Conservation (phyloP, 257 asterid species). For the Fraxinus pennsylvanica region DNA sequence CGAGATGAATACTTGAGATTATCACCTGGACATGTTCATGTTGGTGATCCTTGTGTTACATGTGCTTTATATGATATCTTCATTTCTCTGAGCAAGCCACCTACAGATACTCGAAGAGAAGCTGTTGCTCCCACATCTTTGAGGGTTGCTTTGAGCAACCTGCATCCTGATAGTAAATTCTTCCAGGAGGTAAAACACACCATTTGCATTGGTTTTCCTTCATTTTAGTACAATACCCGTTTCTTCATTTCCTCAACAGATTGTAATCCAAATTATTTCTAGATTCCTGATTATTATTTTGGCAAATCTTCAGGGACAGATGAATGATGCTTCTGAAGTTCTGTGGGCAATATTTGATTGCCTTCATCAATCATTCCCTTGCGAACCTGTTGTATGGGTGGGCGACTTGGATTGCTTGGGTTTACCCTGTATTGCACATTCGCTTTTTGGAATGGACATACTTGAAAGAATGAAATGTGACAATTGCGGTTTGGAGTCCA, state of each 20-base stretch:
- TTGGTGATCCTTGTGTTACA: not conserved
- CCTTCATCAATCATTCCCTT: not conserved
- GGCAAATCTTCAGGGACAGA: not conserved
- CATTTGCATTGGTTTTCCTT: not conserved
- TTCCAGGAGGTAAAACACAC: not conserved
- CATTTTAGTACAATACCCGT: not conserved
- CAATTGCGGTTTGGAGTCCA: not conserved
- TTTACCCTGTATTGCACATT: not conserved
- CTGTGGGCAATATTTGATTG: not conserved
- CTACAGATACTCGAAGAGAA: not conserved
- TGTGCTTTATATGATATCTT: not conserved
- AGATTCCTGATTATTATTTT: not conserved
- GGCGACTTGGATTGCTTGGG: not conserved
- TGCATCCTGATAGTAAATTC: not conserved
- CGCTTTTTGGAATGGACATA: not conserved
- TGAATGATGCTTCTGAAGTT: not conserved
- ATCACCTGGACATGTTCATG: not conserved
- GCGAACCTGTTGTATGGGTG: not conserved
- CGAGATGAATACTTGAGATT: not conserved
- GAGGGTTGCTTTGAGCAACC: not conserved
- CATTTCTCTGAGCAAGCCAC: not conserved
- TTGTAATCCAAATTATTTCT: not conserved
- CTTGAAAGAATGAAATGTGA: not conserved
- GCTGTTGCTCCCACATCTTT: not conserved
- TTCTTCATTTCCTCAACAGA: not conserved